A percentile compares a stretch with the other conserved stretches of the same genome.
phyloP scores from a whole-genome alignment of 179 eudicot species.

The Carnegiea gigantea region DNA sequence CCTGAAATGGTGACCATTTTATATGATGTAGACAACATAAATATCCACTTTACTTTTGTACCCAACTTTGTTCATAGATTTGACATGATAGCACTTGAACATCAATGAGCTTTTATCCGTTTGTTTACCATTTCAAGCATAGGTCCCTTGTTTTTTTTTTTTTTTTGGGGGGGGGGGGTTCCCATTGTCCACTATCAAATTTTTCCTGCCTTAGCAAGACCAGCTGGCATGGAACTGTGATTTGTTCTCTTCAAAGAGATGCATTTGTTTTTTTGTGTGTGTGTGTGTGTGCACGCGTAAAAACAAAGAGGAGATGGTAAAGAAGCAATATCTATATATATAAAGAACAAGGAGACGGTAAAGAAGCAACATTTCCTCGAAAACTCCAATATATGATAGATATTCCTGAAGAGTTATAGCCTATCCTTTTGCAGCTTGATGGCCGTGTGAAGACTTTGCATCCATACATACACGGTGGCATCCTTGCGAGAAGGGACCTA shows the following conservation, averaged over 20 bases:
- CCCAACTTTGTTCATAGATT: not conserved
- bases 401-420: not conserved
- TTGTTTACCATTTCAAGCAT: not conserved
- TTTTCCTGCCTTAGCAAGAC: not conserved
- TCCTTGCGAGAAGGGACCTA: slow-evolving; percentile 92
- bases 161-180: not conserved
- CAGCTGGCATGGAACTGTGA: not conserved
- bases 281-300: too few species aligned
- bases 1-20: slow-evolving; percentile 82
- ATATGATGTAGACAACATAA: not conserved
- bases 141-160: too few species aligned
- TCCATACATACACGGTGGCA: slow-evolving; percentile 89
- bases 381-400: not conserved
- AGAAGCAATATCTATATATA: too few species aligned
- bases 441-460: slow-evolving; percentile 99
- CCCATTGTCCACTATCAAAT: too few species aligned
- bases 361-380: not conserved
- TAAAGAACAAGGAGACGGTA: not conserved
- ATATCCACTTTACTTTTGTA: not conserved
- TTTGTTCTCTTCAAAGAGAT: not conserved
- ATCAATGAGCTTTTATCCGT: not conserved
- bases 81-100: not conserved
- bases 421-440: slow-evolving; percentile 70
- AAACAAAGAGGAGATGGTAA: too few species aligned
- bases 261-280: too few species aligned